A percentile compares a stretch with the other conserved stretches of the same genome.
phyloP scores from a whole-genome alignment of 116 monocot genomes.

The Zostera marina region DNA sequence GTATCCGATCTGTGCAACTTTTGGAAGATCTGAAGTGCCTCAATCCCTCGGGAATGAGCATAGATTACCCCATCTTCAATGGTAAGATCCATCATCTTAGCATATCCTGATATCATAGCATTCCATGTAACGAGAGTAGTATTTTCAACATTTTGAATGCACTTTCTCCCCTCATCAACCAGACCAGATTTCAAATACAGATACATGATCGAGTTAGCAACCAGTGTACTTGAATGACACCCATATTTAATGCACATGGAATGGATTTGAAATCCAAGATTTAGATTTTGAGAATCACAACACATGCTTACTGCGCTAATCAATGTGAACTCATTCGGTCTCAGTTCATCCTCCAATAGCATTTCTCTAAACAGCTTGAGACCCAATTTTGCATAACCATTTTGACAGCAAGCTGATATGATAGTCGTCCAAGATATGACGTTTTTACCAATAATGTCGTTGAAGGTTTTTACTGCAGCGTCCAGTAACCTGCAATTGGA shows the following conservation, averaged over 20 bases:
- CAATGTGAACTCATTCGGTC: conserved; percentile 82
- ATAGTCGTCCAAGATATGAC: conserved; percentile 78
- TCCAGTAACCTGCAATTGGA: conserved; percentile 55
- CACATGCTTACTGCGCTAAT: conserved; percentile 70
- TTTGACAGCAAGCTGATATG: conserved; percentile 62
- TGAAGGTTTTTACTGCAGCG: conserved; percentile 33
- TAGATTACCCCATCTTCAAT: conserved; percentile 41
- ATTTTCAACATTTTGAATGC: conserved; percentile 33
- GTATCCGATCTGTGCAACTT: conserved; percentile 27
- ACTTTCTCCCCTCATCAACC: conserved; percentile 38
- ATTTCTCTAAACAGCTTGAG: conserved; percentile 50
- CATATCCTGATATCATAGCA: conserved; percentile 78
- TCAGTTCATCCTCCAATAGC: conserved; percentile 23
- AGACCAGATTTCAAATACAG: conserved; percentile 61
- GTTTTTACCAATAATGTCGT: conserved; percentile 41
- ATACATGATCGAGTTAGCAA: conserved; percentile 80
- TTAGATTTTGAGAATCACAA: conserved; percentile 25
- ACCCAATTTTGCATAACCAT: conserved; percentile 40
- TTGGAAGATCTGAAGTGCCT: conserved; percentile 53
- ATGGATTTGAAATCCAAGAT: conserved; percentile 64
- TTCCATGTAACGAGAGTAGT: conserved; percentile 76
- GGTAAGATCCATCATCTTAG: conserved; percentile 29
- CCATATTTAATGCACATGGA: conserved; percentile 58
- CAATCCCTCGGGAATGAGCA: conserved; percentile 24
- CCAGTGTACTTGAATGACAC: conserved; percentile 35